These are phyloP conservation scores for Podochytrium sp. DNA, from an alignment of 192 early-diverging fungal species.

Conservation along the genomic window DNA sequence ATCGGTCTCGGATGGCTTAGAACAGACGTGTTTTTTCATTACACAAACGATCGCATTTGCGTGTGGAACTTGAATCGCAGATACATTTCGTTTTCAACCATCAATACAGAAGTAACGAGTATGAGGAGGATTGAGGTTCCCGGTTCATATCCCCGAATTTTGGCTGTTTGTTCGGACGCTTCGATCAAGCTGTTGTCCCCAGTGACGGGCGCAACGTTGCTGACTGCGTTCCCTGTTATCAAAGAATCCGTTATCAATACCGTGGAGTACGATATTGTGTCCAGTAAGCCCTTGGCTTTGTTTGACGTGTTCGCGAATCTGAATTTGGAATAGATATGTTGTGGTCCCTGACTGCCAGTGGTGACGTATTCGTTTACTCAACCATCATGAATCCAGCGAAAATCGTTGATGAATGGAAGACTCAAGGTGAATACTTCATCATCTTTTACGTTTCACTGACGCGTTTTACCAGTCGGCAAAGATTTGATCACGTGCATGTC, in stretches of 20 bases:
- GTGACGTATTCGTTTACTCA: slow-evolving; percentile 47
- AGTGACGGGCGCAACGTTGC: slow-evolving; percentile 47
- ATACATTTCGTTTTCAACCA: slow-evolving; percentile 41
- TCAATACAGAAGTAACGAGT: slow-evolving; percentile 29
- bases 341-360: slow-evolving; percentile 44
- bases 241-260: slow-evolving; percentile 31
- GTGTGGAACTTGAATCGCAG: slow-evolving; percentile 52
- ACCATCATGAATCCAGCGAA: slow-evolving; percentile 46
- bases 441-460: background rate
- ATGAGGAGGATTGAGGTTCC: slow-evolving; percentile 24
- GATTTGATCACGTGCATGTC: slow-evolving; percentile 42
- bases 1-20: slow-evolving; percentile 52
- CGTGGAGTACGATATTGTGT: slow-evolving; percentile 45
- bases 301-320: slow-evolving; percentile 4
- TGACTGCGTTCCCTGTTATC: slow-evolving; percentile 54
- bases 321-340: slow-evolving; percentile 35
- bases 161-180: slow-evolving; percentile 44
- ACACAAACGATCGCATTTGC: slow-evolving; percentile 41
- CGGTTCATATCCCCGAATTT: slow-evolving; percentile 38
- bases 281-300: slow-evolving; percentile 30
- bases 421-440: slow-evolving; percentile 12
- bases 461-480: slow-evolving; percentile 23
- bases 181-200: slow-evolving; percentile 51
- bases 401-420: slow-evolving; percentile 47
- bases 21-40: slow-evolving; percentile 44